Percentiles rank a stretch among this genome's conserved stretches.
Conservation (phyloP, 768 basidiomycete species). For the Pholiota microspora region DNA sequence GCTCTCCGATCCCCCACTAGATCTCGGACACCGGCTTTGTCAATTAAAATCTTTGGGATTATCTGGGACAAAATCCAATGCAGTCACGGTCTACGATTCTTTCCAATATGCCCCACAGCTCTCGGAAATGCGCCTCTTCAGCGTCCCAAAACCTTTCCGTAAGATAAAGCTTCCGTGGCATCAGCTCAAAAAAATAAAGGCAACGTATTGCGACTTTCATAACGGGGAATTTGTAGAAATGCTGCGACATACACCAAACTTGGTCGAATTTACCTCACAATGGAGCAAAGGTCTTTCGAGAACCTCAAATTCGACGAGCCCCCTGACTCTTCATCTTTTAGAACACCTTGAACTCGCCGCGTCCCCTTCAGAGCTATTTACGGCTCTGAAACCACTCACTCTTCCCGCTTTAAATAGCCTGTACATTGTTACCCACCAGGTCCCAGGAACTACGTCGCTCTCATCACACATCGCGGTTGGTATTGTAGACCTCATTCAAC, state of each 20-base stretch:
- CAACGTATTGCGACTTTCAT: slow-evolving; percentile 10
- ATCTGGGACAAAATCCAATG: slow-evolving; percentile 10
- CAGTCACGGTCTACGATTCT: background rate
- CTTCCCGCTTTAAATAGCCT: slow-evolving; percentile 6
- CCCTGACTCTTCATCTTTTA: background rate
- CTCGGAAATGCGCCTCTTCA: background rate
- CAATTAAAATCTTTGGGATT: slow-evolving; percentile 2
- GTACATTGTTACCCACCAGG: background rate
- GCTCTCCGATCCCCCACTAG: slow-evolving; percentile 4
- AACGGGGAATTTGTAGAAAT: slow-evolving; percentile 13
- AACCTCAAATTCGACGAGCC: background rate
- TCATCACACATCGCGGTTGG: slow-evolving; percentile 1
- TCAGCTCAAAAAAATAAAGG: slow-evolving; percentile 5
- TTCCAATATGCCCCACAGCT: slow-evolving; percentile 6
- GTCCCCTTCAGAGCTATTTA: slow-evolving; percentile 8
- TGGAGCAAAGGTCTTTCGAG: slow-evolving; percentile 9
- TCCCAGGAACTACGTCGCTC: background rate
- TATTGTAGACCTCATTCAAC: slow-evolving; percentile 5
- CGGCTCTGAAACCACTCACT: slow-evolving; percentile 7
- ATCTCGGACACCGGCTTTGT: slow-evolving; percentile 3
- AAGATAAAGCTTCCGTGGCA: slow-evolving; percentile 8
- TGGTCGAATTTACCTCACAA: slow-evolving; percentile 6
- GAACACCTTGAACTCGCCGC: slow-evolving; percentile 7
- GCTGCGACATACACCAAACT: slow-evolving; percentile 7
- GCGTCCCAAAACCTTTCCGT: slow-evolving; percentile 3